Conservation (phyloP, 768 basidiomycete genomes). For the Gelatoporia subvermispora region DNA sequence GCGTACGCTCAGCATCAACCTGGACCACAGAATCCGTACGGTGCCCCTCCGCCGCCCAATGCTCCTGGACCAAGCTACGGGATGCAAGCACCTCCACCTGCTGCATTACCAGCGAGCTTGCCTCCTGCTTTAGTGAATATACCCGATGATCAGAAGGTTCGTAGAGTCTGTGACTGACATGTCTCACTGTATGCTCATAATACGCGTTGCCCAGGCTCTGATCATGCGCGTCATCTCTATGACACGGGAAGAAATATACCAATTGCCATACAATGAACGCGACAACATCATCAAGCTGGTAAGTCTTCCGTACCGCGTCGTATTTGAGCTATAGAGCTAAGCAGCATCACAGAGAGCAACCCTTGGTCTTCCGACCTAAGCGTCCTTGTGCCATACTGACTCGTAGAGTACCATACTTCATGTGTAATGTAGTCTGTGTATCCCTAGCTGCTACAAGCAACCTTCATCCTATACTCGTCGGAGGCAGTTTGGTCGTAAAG, state of each 20-base stretch:
- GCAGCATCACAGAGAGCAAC: constrained; percentile 11
- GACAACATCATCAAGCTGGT: constrained; percentile 82
- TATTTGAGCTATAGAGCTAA: not conserved
- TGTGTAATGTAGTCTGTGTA: not conserved
- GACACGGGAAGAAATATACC: constrained; percentile 80
- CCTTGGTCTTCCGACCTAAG: constrained; percentile 13
- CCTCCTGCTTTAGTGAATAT: constrained; percentile 48
- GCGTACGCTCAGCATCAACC: constrained; percentile 8
- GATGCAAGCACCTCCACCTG: constrained; percentile 6
- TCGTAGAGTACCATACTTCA: not conserved
- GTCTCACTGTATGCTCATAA: constrained; percentile 2
- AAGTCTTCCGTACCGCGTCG: constrained; percentile 26
- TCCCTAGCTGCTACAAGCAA: too few species aligned
- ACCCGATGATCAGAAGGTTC: constrained; percentile 66
- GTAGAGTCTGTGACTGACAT: not conserved
- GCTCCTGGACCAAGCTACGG: constrained; percentile 6
- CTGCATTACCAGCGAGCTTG: constrained; percentile 30
- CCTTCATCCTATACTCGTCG: too few species aligned
- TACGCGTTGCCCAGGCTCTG: constrained; percentile 43
- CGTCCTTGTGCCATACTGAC: not conserved
- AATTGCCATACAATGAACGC: constrained; percentile 67
- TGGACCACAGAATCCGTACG: constrained; percentile 1
- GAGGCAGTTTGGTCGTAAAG: too few species aligned
- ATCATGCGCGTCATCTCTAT: constrained; percentile 77
- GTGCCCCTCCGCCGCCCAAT: constrained; percentile 9